Base-by-base conservation (phyloP, 768 basidiomycete genomes). In the Pisolithus microcarpus region DNA sequence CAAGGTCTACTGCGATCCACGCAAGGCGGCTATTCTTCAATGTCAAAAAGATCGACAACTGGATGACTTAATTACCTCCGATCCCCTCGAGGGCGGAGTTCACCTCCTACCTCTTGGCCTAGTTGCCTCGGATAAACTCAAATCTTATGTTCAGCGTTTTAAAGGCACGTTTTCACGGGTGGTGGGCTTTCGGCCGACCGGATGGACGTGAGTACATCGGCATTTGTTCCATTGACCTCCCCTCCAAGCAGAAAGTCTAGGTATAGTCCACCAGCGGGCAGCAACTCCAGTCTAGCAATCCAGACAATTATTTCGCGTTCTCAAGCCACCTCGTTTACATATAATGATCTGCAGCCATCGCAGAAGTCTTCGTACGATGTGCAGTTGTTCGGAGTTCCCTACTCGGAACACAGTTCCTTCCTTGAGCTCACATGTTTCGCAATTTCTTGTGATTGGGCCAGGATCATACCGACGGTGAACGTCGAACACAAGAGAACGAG, bases 381-480 rank as follows among this genome's bases (percentile, higher is more conserved):
- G 42, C 85, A 85, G 69, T 71, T 96, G 39, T 91, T 84, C 61
- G 87, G 89, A 48, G 83, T 90, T 49, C 87, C 84, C 9, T 98
- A 98, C 63, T 97, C 93, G 5, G 96, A 98, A 63, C 95, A 98
- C 65, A 91, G 89, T 30, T 92, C 89, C 31, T 97, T 97, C 68
- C 90, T 89, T 59, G 95, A 98, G 68, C 74, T 95, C 56, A 95
- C 92, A 10, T 94, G 91, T 65, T 97, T 97, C 65, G 91, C 92
- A 4, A 78, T 97, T 69, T 91, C 89, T 18, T 74, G 92, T 39
- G 79, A 81, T 55, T 95, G 84, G 86, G 75, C 70, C 0, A 85
- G 81, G 64, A 95, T 98, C 78, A 94, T 98, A 59, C 89, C 96
- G 9, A 98, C 96, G 0, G 96, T 94, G 37, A 95, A 93, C 57